Base-by-base conservation (phyloP, 2,329 filamentous ascomycete genomes). In the Cryphonectria carpinicola region DNA sequence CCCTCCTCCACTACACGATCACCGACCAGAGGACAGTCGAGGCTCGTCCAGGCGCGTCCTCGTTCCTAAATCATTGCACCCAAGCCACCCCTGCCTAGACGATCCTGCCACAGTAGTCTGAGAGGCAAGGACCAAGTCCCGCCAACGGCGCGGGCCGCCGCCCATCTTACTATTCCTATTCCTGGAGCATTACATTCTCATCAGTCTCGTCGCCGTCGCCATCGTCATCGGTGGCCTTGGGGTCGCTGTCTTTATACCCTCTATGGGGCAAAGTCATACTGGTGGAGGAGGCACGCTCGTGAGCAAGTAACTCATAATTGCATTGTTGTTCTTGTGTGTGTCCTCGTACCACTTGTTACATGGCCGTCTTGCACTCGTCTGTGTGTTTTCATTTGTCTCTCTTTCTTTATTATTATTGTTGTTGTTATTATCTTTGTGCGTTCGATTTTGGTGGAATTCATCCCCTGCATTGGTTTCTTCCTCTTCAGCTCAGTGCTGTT, bases 111-210 rank as follows among this genome's bases (percentile, higher is more conserved):
- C 58, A 22, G 19, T 19, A 60, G 56, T 35, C 65, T 67, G 25
- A 8, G 37, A 39, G 37, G 37, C 41, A 43, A 56, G 56, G 41
- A 37, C 62, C 54, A 63, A 66, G 58, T 66, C 58, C 66, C 56
- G 58, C 63, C 35, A 69, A 67, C 69, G 71, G 71, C 19, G 71
- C 71, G 74, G 66, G 60, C 68, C 70, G 67, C 68, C 68, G 67
- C 25, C 28, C 22, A 61, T 25, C 32, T 39, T 56, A 39, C 49
- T 54, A 14, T 39, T 39, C 35, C 28, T 32, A 39, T 35, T 52
- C 39, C 39, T 32, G 25, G 32, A 41, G 25, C 37, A n/a, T 43
- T 28, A 14, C 37, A n/a, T 43, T 28, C 37, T 46, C 25, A 41
- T 35, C 37, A 39, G 19, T 49, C 6, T 35, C 25, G 54, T 60